Conservation (phyloP, 257 asterid genomes). For the Solanum sejunctum region DNA sequence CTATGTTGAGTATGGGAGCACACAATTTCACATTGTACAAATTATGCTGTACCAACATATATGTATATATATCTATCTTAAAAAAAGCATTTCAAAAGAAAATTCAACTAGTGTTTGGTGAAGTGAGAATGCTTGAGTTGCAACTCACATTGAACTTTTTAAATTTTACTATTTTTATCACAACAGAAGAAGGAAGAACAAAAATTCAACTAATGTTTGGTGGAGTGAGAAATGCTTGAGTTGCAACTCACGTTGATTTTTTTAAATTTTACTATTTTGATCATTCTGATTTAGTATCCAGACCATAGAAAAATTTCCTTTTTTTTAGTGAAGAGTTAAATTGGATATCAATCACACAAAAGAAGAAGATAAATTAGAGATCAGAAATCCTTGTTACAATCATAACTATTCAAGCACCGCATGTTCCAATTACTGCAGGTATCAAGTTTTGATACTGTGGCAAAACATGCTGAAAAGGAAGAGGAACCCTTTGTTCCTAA, state of each 20-base stretch:
- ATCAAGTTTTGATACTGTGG: slow-evolving; percentile 69
- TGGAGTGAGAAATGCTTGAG: neutral
- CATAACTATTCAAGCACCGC: neutral
- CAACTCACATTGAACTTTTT: neutral
- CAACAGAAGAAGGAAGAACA: neutral
- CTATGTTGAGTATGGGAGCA: neutral
- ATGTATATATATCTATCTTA: neutral
- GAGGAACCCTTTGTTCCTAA: slow-evolving; percentile 14
- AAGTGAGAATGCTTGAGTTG: neutral
- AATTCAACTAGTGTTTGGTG: neutral
- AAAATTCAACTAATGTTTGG: neutral
- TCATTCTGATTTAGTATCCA: neutral
- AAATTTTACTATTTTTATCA: neutral
- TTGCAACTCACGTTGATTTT: neutral
- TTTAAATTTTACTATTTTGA: neutral
- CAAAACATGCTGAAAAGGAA: slow-evolving; percentile 16
- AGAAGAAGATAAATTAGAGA: neutral
- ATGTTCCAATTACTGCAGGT: slow-evolving; percentile 32
- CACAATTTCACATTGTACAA: neutral
- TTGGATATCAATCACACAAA: neutral
- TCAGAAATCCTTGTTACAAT: neutral
- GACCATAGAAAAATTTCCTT: neutral
- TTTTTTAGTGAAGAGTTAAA: neutral
- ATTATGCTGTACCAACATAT: neutral
- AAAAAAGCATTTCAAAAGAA: neutral